A percentile compares a stretch with the other conserved stretches of the same genome.
Conservation (phyloP, 192 early-diverging fungal species). For the Paraglomus brasilianum region DNA sequence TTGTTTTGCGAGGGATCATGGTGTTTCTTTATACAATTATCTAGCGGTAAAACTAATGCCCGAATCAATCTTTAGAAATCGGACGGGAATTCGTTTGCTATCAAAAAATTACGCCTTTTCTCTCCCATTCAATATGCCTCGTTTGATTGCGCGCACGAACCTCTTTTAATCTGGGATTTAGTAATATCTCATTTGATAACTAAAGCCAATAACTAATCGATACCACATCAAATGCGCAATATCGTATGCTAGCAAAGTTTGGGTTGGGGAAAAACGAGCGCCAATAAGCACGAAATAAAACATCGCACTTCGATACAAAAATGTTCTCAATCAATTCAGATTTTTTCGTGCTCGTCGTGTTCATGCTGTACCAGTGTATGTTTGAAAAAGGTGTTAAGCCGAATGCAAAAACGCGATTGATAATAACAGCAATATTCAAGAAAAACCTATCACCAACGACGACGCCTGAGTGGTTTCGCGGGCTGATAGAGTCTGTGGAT, state of each 20-base stretch:
- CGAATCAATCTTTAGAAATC: too few relatives aligned
- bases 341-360: too few relatives aligned
- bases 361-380: conserved; percentile 66
- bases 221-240: conserved; percentile 62
- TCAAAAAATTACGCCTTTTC: conserved; percentile 68
- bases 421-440: conserved; percentile 33
- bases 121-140: conserved; percentile 55
- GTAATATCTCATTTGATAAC: conserved; percentile 74
- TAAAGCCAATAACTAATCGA: conserved; percentile 60
- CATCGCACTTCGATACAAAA: too few relatives aligned
- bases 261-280: too few relatives aligned
- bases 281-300: too few relatives aligned
- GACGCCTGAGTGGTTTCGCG: conserved; percentile 36
- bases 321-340: too few relatives aligned
- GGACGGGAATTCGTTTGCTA: conserved; percentile 75
- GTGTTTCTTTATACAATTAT: neutral
- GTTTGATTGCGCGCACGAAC: conserved; percentile 44
- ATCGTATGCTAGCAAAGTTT: too few relatives aligned
- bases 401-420: conserved; percentile 38
- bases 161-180: conserved; percentile 57
- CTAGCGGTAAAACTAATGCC: too few relatives aligned
- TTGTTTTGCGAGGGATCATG: conserved; percentile 33
- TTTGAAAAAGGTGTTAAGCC: conserved; percentile 54
- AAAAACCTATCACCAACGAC: conserved; percentile 14
- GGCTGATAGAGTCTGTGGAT: conserved; percentile 29